A percentile compares a stretch with the other conserved stretches of the same genome.
These are phyloP conservation scores for Linderina pennispora DNA, from an alignment of 192 early-diverging fungal species.

Conservation along the genomic window DNA sequence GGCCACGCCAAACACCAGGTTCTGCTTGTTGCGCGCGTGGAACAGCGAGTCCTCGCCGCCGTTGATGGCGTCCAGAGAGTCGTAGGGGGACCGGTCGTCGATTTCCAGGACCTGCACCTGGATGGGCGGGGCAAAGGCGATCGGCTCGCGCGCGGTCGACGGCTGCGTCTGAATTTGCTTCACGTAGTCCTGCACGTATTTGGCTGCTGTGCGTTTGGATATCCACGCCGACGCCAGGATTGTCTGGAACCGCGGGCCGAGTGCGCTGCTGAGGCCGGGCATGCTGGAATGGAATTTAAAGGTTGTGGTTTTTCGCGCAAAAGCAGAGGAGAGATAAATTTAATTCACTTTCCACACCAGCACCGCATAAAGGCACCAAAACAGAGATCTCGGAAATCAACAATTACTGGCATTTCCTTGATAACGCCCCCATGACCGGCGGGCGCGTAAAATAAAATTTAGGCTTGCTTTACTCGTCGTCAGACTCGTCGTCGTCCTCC, in stretches of 20 bases:
- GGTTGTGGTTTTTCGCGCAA: too few species aligned
- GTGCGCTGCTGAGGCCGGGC: background rate
- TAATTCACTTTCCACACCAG: too few species aligned
- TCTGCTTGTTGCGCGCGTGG: conserved; percentile 34
- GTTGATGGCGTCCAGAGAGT: conserved; percentile 34
- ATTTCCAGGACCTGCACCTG: conserved; percentile 38
- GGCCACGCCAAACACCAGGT: conserved; percentile 36
- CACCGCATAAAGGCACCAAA: too few species aligned
- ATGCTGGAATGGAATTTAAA: too few species aligned
- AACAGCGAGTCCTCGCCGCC: conserved; percentile 46
- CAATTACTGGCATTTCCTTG: too few species aligned
- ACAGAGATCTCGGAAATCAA: too few species aligned
- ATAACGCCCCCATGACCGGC: too few species aligned
- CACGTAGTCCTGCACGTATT: conserved; percentile 40
- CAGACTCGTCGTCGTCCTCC: conserved; percentile 64
- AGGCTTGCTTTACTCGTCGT: too few species aligned
- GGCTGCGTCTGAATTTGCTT: conserved; percentile 12
- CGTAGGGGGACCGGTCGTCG: conserved; percentile 9
- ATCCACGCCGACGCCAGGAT: conserved; percentile 46
- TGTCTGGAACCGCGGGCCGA: conserved; percentile 36
- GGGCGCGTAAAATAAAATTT: too few species aligned
- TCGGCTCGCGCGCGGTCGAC: conserved; percentile 6
- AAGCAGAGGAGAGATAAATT: too few species aligned
- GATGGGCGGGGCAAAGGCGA: conserved; percentile 35
- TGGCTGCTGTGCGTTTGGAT: conserved; percentile 36